These are phyloP conservation scores for Pochonia chlamydosporia DNA, from an alignment of 2,329 filamentous ascomycete species.

Conservation along the genomic window DNA sequence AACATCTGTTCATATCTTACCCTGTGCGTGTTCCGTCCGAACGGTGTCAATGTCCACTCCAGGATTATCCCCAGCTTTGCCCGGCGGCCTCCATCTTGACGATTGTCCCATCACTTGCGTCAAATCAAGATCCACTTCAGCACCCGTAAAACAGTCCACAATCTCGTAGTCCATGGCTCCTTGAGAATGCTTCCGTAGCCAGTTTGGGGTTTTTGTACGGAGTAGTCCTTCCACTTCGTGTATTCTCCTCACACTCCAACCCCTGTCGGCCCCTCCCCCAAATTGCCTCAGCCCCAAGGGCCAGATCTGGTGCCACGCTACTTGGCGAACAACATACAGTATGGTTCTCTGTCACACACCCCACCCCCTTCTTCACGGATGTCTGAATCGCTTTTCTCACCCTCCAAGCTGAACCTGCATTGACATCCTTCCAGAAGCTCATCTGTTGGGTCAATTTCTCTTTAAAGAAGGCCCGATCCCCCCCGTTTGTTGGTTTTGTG, in stretches of 20 bases:
- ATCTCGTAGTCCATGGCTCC: neutral
- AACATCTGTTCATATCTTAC: too few relatives aligned
- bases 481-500: neutral
- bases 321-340: slow-evolving; percentile 1
- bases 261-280: slow-evolving; percentile 2
- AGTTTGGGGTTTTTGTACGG: neutral
- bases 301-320: slow-evolving; percentile 1
- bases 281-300: slow-evolving; percentile 3
- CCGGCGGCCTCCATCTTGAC: too few relatives aligned
- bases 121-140: too few relatives aligned
- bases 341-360: neutral
- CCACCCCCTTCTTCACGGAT: neutral
- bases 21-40: too few relatives aligned
- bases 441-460: slow-evolving; percentile 1
- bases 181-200: neutral
- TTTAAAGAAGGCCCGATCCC: slow-evolving; percentile 11
- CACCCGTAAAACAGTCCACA: too few relatives aligned
- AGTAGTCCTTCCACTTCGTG: neutral
- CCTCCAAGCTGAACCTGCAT: slow-evolving; percentile 4
- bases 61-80: too few relatives aligned
- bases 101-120: too few relatives aligned
- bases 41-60: too few relatives aligned
- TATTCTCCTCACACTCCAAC: neutral
- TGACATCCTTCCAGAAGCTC: slow-evolving; percentile 11
- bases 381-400: slow-evolving; percentile 2